Conservation (phyloP, 1,139 yeast genomes). For the Torulaspora pretoriensis region DNA sequence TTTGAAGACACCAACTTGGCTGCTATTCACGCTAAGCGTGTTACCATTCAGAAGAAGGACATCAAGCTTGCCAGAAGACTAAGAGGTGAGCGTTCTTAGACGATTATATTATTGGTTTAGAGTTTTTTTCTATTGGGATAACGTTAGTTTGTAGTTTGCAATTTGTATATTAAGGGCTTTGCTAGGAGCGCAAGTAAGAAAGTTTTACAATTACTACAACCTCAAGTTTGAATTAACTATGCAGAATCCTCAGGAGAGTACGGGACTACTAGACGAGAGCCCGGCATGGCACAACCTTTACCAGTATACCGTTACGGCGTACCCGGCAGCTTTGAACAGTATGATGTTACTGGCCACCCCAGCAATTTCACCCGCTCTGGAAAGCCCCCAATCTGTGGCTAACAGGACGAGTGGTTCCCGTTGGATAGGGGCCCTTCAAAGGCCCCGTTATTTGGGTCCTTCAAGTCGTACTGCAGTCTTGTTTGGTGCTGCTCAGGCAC, state of each 20-base stretch:
- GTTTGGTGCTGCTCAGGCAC: conserved; percentile 67
- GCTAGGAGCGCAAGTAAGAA: conserved; percentile 1
- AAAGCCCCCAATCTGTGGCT: conserved; percentile 15
- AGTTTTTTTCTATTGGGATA: conserved; percentile 1
- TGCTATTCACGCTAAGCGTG: conserved; percentile 99
- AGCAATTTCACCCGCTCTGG: conserved; percentile 35
- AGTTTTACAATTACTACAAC: not conserved
- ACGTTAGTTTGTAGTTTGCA: conserved; percentile 3
- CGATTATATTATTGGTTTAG: not conserved
- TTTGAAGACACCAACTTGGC: conserved; percentile 98
- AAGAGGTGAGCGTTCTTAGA: conserved; percentile 89
- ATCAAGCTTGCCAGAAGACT: conserved; percentile 98
- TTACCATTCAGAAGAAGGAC: conserved; percentile 98
- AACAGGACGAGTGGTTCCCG: conserved; percentile 11
- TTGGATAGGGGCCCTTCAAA: conserved; percentile 13
- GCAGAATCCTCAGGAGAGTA: conserved; percentile 12
- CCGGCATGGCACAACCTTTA: conserved; percentile 30
- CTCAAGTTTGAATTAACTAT: conserved; percentile 42
- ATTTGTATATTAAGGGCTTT: conserved; percentile 6
- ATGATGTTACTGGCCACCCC: conserved; percentile 46
- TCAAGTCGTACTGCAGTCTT: conserved; percentile 44
- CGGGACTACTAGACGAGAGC: conserved; percentile 11
- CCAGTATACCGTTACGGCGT: conserved; percentile 46
- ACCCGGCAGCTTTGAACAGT: conserved; percentile 50
- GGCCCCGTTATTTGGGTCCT: conserved; percentile 41